Conservation (phyloP, 2,329 filamentous ascomycete species). For the Trichothecium sympodiale region DNA sequence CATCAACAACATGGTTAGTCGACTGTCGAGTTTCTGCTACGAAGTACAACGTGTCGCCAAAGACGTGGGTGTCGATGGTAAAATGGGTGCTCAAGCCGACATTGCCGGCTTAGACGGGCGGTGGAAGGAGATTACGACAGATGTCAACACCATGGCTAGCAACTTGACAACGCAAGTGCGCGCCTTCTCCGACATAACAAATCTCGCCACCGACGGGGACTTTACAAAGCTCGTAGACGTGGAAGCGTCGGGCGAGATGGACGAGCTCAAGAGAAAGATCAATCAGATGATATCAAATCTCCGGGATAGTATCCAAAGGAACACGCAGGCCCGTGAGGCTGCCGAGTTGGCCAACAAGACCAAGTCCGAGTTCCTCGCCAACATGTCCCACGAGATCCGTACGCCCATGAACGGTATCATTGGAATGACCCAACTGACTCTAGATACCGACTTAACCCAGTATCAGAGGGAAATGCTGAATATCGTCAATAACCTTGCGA, state of each 20-base stretch:
- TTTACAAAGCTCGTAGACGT: constrained; percentile 96
- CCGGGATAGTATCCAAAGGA: constrained; percentile 90
- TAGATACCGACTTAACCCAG: constrained; percentile 88
- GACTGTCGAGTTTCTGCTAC: constrained; percentile 89
- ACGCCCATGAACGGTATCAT: constrained; percentile 98
- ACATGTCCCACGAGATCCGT: constrained; percentile 97
- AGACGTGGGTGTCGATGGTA: constrained; percentile 93
- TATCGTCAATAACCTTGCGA: constrained; percentile 92
- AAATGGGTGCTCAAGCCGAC: constrained; percentile 96
- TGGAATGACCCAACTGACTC: constrained; percentile 91
- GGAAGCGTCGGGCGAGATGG: constrained; percentile 97
- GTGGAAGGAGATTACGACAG: constrained; percentile 97
- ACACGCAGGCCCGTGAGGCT: constrained; percentile 88
- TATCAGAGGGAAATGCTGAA: constrained; percentile 98
- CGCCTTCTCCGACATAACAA: constrained; percentile 97
- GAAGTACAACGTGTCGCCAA: constrained; percentile 92
- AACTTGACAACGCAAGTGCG: constrained; percentile 86
- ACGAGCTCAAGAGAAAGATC: constrained; percentile 97
- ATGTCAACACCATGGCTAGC: constrained; percentile 86
- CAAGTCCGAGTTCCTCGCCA: constrained; percentile 95
- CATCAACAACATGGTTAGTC: constrained; percentile 97
- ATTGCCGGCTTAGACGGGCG: constrained; percentile 84
- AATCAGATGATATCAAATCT: constrained; percentile 98
- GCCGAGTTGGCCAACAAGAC: constrained; percentile 96
- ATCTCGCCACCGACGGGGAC: constrained; percentile 90